Evolutionary conservation across 2,329 filamentous ascomycete species (phyloP).

Genomic region (Trichoderma endophyticum): DNA sequence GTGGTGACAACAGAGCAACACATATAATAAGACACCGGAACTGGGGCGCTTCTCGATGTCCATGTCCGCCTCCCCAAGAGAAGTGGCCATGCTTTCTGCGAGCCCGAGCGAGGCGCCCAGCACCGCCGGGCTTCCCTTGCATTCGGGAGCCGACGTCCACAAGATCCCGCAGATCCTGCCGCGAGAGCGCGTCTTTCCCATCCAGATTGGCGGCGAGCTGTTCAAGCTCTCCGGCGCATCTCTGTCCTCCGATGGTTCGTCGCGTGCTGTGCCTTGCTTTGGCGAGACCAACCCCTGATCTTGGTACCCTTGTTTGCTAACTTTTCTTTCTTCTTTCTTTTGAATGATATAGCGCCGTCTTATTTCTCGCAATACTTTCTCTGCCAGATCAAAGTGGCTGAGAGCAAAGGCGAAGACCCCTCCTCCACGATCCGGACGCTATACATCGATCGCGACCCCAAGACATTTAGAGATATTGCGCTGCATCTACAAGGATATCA

Average conservation of each 20-base stretch:
- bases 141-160: conserved; percentile 36
- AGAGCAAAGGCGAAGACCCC: conserved; percentile 54
- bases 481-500: conserved; percentile 92
- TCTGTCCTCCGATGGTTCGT: conserved; percentile 68
- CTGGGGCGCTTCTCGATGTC: not conserved
- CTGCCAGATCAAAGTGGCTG: conserved; percentile 68
- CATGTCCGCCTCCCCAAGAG: conserved; percentile 1
- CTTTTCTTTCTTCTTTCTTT: not conserved
- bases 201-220: conserved; percentile 69
- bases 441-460: conserved; percentile 91
- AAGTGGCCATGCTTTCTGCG: conserved; percentile 28
- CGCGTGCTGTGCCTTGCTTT: not conserved
- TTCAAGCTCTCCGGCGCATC: conserved; percentile 73
- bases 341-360: conserved; percentile 66
- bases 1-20: not conserved
- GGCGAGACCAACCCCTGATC: not conserved
- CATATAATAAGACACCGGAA: not conserved
- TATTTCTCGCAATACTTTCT: conserved; percentile 95
- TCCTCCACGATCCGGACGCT: conserved; percentile 65
- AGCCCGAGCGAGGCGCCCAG: conserved; percentile 28
- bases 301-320: conserved; percentile 18
- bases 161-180: conserved; percentile 59
- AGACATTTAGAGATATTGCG: conserved; percentile 84
- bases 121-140: conserved; percentile 25
- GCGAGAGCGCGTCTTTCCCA: conserved; percentile 69